Percentiles rank a stretch among this genome's conserved stretches.
Conservation (phyloP, 495 filamentous ascomycete species). For the Sabuloglossum arenarium region DNA sequence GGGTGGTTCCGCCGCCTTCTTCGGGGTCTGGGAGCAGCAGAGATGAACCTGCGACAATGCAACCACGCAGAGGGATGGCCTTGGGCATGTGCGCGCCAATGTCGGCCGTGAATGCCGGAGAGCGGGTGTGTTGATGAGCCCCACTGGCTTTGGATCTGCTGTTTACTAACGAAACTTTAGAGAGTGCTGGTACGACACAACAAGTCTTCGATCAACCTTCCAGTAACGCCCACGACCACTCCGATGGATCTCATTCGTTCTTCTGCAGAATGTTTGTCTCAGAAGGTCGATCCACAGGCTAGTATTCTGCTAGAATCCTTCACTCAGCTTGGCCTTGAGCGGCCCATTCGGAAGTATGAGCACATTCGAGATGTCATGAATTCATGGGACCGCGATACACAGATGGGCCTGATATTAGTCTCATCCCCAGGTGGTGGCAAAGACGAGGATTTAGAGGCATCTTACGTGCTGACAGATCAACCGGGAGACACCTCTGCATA, state of each 20-base stretch:
- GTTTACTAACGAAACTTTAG: constrained; percentile 10
- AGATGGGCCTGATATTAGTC: constrained; percentile 46
- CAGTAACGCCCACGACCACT: constrained; percentile 56
- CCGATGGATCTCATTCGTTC: constrained; percentile 44
- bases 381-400: constrained; percentile 65
- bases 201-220: constrained; percentile 36
- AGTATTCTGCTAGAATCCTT: constrained; percentile 61
- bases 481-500: constrained; percentile 42
- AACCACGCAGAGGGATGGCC: constrained; percentile 18
- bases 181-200: constrained; percentile 47
- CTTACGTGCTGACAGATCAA: constrained; percentile 31
- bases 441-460: constrained; percentile 24
- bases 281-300: constrained; percentile 33
- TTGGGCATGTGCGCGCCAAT: constrained; percentile 57
- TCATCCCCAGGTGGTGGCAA: constrained; percentile 24
- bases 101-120: constrained; percentile 67
- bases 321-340: constrained; percentile 52
- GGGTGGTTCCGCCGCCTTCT: background rate
- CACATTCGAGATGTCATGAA: constrained; percentile 73
- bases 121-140: constrained; percentile 30
- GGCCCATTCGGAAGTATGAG: constrained; percentile 73
- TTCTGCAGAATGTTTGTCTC: constrained; percentile 30
- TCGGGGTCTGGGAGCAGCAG: background rate
- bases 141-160: constrained; percentile 2
- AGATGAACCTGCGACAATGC: background rate